Evolutionary conservation across 805 yeast species (phyloP).

Genomic region (Starmerella sirachaensis): DNA sequence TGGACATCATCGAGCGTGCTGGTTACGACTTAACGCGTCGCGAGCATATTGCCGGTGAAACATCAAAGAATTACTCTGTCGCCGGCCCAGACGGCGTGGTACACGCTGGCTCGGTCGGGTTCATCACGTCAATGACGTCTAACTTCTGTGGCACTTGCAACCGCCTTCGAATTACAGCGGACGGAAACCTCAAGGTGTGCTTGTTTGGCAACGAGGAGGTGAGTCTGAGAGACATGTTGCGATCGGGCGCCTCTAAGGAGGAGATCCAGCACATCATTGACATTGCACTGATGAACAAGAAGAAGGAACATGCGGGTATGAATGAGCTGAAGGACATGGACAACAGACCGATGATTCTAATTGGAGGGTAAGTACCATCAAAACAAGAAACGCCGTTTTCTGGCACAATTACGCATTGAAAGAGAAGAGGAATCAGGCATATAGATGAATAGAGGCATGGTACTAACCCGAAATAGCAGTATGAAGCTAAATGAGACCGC

Average conservation of each 20-base stretch:
- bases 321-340: conserved; percentile 36
- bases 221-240: conserved; percentile 35
- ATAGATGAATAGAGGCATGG: too few species aligned
- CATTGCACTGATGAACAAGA: conserved; percentile 36
- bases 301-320: conserved; percentile 42
- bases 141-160: conserved; percentile 43
- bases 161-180: conserved; percentile 40
- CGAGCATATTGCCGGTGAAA: conserved; percentile 33
- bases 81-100: conserved; percentile 24
- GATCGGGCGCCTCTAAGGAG: conserved; percentile 30
- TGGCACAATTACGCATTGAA: too few species aligned
- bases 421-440: too few species aligned
- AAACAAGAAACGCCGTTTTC: too few species aligned
- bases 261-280: conserved; percentile 34
- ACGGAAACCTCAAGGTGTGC: conserved; percentile 46
- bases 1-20: conserved; percentile 25
- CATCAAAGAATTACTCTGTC: conserved; percentile 38
- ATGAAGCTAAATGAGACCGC: too few species aligned
- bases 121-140: conserved; percentile 45
- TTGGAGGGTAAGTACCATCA: conserved; percentile 40
- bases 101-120: conserved; percentile 38
- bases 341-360: conserved; percentile 45
- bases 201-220: conserved; percentile 43
- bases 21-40: conserved; percentile 14
- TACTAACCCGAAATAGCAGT: too few species aligned